Conservation (phyloP, 768 basidiomycete species). For the Crassisporium funariophilum region DNA sequence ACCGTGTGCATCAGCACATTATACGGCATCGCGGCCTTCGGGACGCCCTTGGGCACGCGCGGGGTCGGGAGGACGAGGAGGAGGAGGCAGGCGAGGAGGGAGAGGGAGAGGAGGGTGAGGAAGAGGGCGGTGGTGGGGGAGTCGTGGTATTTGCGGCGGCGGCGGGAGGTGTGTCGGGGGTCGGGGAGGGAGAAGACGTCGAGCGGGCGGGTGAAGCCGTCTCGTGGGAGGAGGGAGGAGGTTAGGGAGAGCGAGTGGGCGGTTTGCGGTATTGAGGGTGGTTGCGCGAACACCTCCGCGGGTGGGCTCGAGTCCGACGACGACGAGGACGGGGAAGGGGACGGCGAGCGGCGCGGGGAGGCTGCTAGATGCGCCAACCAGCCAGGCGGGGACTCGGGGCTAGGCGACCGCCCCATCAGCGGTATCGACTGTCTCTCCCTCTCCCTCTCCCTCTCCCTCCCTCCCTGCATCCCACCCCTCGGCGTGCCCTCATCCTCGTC, state of each 20-base stretch:
- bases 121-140: constrained; percentile 70
- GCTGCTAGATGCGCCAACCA: constrained; percentile 81
- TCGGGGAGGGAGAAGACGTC: constrained; percentile 81
- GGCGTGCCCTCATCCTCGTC: constrained; percentile 61
- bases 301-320: constrained; percentile 45
- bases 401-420: constrained; percentile 37
- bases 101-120: constrained; percentile 59
- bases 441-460: constrained; percentile 32
- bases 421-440: constrained; percentile 40
- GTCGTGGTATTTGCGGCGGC: constrained; percentile 75
- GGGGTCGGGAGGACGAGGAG: constrained; percentile 60
- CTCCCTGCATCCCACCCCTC: constrained; percentile 27
- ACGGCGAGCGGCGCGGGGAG: constrained; percentile 48
- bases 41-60: constrained; percentile 42
- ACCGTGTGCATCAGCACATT: constrained; percentile 76
- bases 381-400: constrained; percentile 46
- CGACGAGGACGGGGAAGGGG: constrained; percentile 42
- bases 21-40: constrained; percentile 53
- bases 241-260: constrained; percentile 69
- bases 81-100: constrained; percentile 63
- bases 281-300: constrained; percentile 42
- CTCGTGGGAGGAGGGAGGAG: constrained; percentile 76
- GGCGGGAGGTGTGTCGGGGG: constrained; percentile 64
- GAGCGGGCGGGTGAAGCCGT: constrained; percentile 61
- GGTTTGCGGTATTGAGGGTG: constrained; percentile 37